Evolutionary conservation across 768 basidiomycete genomes (phyloP).

Genomic region (Agaricus sinodeliciosus): DNA sequence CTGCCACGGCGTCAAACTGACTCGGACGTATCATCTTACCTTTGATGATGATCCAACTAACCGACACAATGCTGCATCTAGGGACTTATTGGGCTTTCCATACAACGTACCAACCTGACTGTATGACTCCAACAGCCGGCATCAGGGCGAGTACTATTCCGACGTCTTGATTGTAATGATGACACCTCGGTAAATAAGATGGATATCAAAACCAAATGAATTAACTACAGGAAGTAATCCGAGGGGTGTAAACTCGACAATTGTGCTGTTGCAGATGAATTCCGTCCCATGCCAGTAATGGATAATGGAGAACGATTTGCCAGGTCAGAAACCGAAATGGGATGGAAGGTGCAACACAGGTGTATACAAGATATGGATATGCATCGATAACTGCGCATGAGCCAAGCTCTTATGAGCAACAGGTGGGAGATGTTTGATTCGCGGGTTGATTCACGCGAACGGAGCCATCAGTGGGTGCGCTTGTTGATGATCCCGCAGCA

Average conservation of each 20-base stretch:
- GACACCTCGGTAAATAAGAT: not conserved
- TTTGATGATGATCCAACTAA: conserved; percentile 6
- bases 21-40: not conserved
- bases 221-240: conserved; percentile 3
- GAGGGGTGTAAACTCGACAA: not conserved
- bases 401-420: conserved; percentile 38
- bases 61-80: not conserved
- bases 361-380: conserved; percentile 10
- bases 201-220: not conserved
- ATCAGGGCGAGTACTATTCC: too few species aligned
- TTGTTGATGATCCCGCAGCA: conserved; percentile 31
- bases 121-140: too few species aligned
- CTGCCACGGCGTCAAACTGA: not conserved
- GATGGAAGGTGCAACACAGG: conserved; percentile 5
- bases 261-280: not conserved
- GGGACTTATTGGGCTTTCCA: not conserved
- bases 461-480: conserved; percentile 43
- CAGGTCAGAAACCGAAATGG: not conserved
- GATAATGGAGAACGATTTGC: not conserved
- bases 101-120: too few species aligned
- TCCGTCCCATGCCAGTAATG: not conserved
- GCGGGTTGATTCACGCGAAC: conserved; percentile 62
- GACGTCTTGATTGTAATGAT: too few species aligned
- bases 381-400: not conserved
- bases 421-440: conserved; percentile 36